Percentiles rank a stretch among this genome's conserved stretches.
Evolutionary conservation across 192 early-diverging fungal genomes (phyloP).

Genomic region (Funneliformis mosseae): DNA sequence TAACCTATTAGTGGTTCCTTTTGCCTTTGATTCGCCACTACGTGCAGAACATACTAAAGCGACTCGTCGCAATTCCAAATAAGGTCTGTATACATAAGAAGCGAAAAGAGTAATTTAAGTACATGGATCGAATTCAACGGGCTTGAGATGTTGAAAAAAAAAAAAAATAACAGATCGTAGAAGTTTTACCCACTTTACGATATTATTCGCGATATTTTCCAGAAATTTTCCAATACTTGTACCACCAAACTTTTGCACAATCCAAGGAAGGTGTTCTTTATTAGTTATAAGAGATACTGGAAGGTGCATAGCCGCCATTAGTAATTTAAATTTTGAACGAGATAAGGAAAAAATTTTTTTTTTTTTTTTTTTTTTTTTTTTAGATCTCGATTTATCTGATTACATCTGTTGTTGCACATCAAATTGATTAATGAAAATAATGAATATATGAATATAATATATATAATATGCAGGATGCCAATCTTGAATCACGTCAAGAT

Average conservation of each 20-base stretch:
- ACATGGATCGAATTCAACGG: too few species aligned
- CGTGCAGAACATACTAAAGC: slow-evolving; percentile 97
- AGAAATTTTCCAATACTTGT: slow-evolving; percentile 91
- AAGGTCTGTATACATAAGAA: slow-evolving; percentile 49
- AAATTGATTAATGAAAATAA: too few species aligned
- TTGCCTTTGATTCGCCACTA: slow-evolving; percentile 83
- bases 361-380: not conserved
- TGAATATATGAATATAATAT: too few species aligned
- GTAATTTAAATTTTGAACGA: not conserved
- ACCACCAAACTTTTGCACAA: slow-evolving; percentile 95
- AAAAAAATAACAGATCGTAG: too few species aligned
- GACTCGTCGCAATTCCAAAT: slow-evolving; percentile 73
- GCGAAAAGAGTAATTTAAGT: not conserved
- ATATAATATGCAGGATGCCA: too few species aligned
- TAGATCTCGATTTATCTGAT: too few species aligned
- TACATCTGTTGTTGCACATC: too few species aligned
- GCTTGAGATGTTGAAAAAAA: not conserved
- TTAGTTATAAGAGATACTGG: slow-evolving; percentile 13
- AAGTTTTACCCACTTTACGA: slow-evolving; percentile 74
- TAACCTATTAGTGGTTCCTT: slow-evolving; percentile 88
- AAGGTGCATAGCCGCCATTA: not conserved
- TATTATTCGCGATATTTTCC: slow-evolving; percentile 69
- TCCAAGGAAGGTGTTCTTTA: slow-evolving; percentile 52
- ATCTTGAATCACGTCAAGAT: too few species aligned
- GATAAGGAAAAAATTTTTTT: not conserved